Evolutionary conservation across 192 early-diverging fungal genomes (phyloP).

Genomic region (Linnemannia zychae): DNA sequence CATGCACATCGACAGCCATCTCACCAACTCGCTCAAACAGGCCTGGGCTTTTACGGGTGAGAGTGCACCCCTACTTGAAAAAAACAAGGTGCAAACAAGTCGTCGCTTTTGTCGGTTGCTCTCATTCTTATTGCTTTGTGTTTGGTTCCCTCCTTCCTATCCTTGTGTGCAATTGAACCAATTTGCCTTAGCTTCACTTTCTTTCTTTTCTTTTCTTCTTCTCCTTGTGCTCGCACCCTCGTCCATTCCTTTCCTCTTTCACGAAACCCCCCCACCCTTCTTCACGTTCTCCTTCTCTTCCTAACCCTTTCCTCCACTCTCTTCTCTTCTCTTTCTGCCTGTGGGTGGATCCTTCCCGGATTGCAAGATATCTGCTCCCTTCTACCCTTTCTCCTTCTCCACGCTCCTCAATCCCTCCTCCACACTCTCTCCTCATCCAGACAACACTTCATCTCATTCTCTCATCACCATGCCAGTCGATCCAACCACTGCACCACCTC

Average conservation of each 20-base stretch:
- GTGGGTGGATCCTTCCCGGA: conserved; percentile 23
- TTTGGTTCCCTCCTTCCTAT: not conserved
- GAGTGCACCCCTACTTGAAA: not conserved
- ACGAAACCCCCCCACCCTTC: not conserved
- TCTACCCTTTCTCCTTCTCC: conserved; percentile 10
- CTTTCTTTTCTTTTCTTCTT: not conserved
- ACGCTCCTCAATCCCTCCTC: not conserved
- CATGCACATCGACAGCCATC: not conserved
- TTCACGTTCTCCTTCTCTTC: not conserved
- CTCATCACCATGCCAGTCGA: not conserved
- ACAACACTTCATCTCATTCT: not conserved
- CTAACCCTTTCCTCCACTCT: not conserved
- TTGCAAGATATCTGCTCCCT: conserved; percentile 43
- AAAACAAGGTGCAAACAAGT: not conserved
- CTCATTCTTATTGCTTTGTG: not conserved
- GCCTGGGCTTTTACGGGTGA: not conserved
- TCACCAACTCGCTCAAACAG: not conserved
- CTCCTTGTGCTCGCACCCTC: not conserved
- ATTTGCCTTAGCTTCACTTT: not conserved
- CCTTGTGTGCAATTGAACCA: conserved; percentile 1
- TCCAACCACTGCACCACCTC: not conserved
- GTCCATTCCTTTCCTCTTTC: conserved; percentile 2
- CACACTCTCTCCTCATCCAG: not conserved
- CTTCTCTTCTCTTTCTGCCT: not conserved
- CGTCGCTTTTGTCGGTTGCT: not conserved